Conservation (phyloP, 306 rosid species). For the Ormosia semicastrata region DNA sequence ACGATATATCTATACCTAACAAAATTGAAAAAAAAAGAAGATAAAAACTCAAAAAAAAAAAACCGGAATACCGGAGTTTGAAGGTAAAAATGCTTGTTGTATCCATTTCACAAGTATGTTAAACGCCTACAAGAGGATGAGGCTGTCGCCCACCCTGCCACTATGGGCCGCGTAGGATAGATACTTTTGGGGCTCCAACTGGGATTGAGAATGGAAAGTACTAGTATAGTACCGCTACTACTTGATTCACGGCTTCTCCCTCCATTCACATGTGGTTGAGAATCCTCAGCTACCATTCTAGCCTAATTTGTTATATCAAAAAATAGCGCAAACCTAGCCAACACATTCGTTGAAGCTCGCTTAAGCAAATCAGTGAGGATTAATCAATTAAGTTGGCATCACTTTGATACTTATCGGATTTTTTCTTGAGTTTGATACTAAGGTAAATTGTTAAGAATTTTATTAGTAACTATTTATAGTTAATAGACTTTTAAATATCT, state of each 20-base stretch:
- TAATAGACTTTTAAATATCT: too few species aligned
- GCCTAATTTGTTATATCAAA: not conserved
- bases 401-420: too few species aligned
- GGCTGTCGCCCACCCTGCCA: not conserved
- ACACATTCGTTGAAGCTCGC: not conserved
- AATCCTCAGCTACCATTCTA: not conserved
- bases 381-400: not conserved
- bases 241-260: not conserved
- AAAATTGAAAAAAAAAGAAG: too few species aligned
- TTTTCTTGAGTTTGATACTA: too few species aligned
- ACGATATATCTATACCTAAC: too few species aligned
- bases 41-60: too few species aligned
- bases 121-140: not conserved
- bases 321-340: not conserved
- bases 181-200: not conserved
- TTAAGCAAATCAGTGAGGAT: not conserved
- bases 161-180: not conserved
- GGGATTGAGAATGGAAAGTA: conserved; percentile 6
- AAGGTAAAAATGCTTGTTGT: too few species aligned
- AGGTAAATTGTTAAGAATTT: too few species aligned
- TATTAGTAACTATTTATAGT: too few species aligned
- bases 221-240: not conserved
- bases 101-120: too few species aligned
- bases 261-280: conserved; percentile 26
- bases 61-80: too few species aligned